A percentile compares a stretch with the other conserved stretches of the same genome.
Evolutionary conservation across 257 asterid genomes (phyloP).

Genomic region (Ocimum tenuiflorum): DNA sequence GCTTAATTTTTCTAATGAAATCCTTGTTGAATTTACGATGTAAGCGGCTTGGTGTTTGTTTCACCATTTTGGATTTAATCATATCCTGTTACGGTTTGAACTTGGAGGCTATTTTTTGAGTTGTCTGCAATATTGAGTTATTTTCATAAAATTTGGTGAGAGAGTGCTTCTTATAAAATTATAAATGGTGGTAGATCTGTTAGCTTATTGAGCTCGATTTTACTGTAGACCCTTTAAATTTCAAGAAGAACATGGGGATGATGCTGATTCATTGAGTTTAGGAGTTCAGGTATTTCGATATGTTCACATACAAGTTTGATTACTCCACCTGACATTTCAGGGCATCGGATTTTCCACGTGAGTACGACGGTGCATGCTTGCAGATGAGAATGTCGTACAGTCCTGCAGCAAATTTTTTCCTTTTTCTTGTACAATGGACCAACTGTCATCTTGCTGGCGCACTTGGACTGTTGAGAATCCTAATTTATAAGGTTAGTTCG

Average conservation of each 20-base stretch:
- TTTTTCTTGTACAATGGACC: slow-evolving; percentile 89
- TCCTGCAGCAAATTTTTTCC: slow-evolving; percentile 78
- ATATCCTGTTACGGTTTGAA: neutral
- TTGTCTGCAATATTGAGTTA: neutral
- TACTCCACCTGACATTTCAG: slow-evolving; percentile 29
- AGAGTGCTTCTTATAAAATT: neutral
- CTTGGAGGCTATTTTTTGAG: neutral
- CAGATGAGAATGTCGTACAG: slow-evolving; percentile 95
- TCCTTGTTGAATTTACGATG: neutral
- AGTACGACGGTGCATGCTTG: slow-evolving; percentile 78
- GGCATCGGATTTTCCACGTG: slow-evolving; percentile 75
- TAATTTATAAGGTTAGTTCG: slow-evolving; percentile 64
- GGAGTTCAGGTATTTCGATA: neutral
- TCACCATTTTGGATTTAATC: neutral
- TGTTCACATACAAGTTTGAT: too few species aligned
- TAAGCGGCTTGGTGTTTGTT: neutral
- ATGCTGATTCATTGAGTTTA: neutral
- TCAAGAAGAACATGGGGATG: neutral
- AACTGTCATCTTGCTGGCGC: too few species aligned
- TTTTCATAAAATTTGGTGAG: neutral
- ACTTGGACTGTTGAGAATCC: slow-evolving; percentile 78
- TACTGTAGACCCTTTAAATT: neutral
- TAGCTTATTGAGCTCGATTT: neutral
- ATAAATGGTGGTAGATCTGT: neutral
- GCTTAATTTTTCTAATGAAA: neutral